Evolutionary conservation across 2,329 filamentous ascomycete species (phyloP), one percentile per base, ranked within the genome.

Genomic region (Fusarium torulosum): DNA sequence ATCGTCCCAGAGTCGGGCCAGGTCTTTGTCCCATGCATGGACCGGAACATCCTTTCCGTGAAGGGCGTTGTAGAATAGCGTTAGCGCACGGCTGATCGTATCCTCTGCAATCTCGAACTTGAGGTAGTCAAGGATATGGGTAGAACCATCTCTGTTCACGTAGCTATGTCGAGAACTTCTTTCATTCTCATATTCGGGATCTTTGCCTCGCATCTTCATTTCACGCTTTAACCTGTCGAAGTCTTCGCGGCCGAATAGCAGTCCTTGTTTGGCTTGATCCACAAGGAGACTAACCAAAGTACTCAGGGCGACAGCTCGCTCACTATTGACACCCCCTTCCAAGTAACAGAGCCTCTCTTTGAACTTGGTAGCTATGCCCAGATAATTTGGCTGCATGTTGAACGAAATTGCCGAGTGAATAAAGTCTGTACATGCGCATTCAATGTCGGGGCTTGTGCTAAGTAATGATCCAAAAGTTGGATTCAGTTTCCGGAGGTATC

Each of bases 321-420:
- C 53, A 13, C 83, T 75, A 5, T 75, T 76, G 35, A 90, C 85
- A 1, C 76, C 81, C 21, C 85, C 83, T 14, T 84, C 81, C 14
- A 83, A 80, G 62, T 94, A 93, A 33, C 86, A 88, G 0, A 89
- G 76, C 6, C 78, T 81, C 50, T 92, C 88, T 62, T 91, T 90
- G 74, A 84, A 87, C 6, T 81, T 83, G 0, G 91, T 94, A 55
- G 86, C 89, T 0, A 80, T 79, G 0, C 92, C 91, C 4, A 95
- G 81, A 23, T 89, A 77, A 8, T 81, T 84, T 2, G 82, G 81
- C 41, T 83, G 75, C 74, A 87, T 82, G 29, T 86, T 86, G 73
- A 91, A 92, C 0, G 75, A 70, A 44, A 93, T 85, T 4, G 85
- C 83, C 20, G 80, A 75, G 37, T 76, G 70, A 1, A 92, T 72